phyloP scores from a whole-genome alignment of 371 early-diverging fungal genomes.

The Syncephalastrum monosporum region DNA sequence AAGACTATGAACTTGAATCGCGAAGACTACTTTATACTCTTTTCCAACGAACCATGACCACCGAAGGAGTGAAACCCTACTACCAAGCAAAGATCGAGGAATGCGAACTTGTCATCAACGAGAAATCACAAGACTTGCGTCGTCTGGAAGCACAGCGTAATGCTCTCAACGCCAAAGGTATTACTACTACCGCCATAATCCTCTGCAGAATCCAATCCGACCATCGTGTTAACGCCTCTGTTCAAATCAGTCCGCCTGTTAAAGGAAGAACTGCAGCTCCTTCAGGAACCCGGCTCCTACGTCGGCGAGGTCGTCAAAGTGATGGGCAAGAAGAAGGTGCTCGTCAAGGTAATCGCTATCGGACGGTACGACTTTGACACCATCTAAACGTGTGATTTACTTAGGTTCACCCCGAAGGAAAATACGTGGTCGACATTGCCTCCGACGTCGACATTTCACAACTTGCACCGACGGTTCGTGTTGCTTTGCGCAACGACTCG shows the following conservation, averaged over 20 bases:
- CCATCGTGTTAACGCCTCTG: background rate
- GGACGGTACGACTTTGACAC: background rate
- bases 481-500: slow-evolving; percentile 96
- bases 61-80: slow-evolving; percentile 68
- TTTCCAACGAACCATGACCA: slow-evolving; percentile 9
- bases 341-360: slow-evolving; percentile 83
- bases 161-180: slow-evolving; percentile 94
- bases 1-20: too few species aligned
- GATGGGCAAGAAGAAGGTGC: slow-evolving; percentile 99
- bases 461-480: slow-evolving; percentile 95
- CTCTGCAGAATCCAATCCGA: background rate
- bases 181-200: background rate
- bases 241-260: slow-evolving; percentile 87
- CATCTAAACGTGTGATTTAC: background rate
- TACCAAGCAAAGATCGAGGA: slow-evolving; percentile 85
- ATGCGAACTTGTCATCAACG: slow-evolving; percentile 83
- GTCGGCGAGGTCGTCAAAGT: slow-evolving; percentile 99
- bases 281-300: slow-evolving; percentile 97
- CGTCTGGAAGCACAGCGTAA: slow-evolving; percentile 99
- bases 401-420: slow-evolving; percentile 97
- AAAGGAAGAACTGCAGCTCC: slow-evolving; percentile 95
- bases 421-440: slow-evolving; percentile 97
- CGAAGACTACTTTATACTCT: background rate
- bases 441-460: slow-evolving; percentile 88
- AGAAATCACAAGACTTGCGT: slow-evolving; percentile 93